These are phyloP conservation scores for Calonectria naviculata DNA, from an alignment of 2,329 filamentous ascomycete species.

Conservation along the genomic window DNA sequence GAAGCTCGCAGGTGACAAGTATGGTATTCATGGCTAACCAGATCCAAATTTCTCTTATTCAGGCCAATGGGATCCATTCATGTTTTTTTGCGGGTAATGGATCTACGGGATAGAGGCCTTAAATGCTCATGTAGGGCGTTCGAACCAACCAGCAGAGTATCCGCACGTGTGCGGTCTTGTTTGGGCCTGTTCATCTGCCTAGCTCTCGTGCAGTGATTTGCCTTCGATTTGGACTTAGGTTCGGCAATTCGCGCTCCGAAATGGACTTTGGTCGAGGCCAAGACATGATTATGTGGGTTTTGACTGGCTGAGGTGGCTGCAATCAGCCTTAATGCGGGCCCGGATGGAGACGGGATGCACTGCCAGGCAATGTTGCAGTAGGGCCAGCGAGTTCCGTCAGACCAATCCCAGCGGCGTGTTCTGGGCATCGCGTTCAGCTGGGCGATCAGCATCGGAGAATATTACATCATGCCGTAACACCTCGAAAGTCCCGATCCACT, in stretches of 20 bases:
- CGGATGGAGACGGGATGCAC: neutral
- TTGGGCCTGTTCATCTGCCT: neutral
- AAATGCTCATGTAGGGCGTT: too few species aligned
- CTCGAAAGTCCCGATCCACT: neutral
- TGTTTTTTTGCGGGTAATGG: too few species aligned
- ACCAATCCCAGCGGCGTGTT: neutral
- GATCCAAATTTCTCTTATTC: too few species aligned
- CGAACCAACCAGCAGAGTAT: neutral
- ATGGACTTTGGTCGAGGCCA: neutral
- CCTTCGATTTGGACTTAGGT: neutral
- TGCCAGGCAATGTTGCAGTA: neutral
- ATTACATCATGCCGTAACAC: neutral
- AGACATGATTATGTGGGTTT: neutral
- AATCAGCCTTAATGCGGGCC: neutral
- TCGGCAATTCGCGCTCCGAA: neutral
- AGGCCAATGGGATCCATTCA: too few species aligned
- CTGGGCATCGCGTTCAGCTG: neutral
- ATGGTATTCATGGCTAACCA: too few species aligned
- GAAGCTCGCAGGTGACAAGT: too few species aligned
- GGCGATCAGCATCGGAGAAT: neutral
- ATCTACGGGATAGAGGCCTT: too few species aligned
- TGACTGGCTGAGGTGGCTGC: neutral
- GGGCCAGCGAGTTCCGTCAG: neutral
- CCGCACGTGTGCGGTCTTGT: neutral
- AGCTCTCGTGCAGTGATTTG: neutral